A percentile compares a stretch with the other conserved stretches of the same genome.
Conservation (phyloP, 306 rosid genomes). For the Ceratonia siliqua region DNA sequence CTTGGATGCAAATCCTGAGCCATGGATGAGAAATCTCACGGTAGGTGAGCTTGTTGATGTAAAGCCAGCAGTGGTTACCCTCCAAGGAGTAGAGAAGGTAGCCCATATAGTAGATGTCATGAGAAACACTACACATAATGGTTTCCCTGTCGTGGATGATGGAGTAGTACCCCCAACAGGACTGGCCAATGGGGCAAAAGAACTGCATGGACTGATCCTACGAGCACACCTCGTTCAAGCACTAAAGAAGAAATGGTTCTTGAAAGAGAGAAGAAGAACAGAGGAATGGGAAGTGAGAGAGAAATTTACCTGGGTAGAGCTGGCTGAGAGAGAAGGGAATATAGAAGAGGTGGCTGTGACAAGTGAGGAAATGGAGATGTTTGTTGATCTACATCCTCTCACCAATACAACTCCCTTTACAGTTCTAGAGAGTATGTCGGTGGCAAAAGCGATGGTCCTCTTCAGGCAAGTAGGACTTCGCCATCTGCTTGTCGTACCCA, state of each 20-base stretch:
- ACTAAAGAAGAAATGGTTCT: slow-evolving; percentile 82
- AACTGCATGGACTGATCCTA: slow-evolving; percentile 75
- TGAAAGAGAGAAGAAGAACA: slow-evolving; percentile 68
- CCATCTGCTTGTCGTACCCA: slow-evolving; percentile 83
- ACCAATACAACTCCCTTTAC: slow-evolving; percentile 82
- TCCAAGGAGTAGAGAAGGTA: slow-evolving; percentile 74
- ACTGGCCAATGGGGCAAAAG: slow-evolving; percentile 50
- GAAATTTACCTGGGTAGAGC: slow-evolving; percentile 74
- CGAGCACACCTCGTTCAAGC: slow-evolving; percentile 80
- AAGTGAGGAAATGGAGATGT: slow-evolving; percentile 81
- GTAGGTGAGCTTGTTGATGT: slow-evolving; percentile 82
- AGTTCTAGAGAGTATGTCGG: slow-evolving; percentile 74
- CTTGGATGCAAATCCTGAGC: slow-evolving; percentile 88
- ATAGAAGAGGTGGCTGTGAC: slow-evolving; percentile 79
- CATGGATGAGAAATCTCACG: slow-evolving; percentile 89
- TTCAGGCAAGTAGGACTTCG: slow-evolving; percentile 87
- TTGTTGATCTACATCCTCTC: slow-evolving; percentile 85
- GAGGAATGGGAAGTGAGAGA: slow-evolving; percentile 91
- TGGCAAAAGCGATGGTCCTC: slow-evolving; percentile 86
- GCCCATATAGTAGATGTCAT: slow-evolving; percentile 67
- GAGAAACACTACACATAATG: slow-evolving; percentile 78
- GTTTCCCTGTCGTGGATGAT: slow-evolving; percentile 77
- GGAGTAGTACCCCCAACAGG: slow-evolving; percentile 52
- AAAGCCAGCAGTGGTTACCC: slow-evolving; percentile 68
- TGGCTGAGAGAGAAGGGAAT: slow-evolving; percentile 72